Conservation (phyloP, 1,284 basidiomycete genomes). For the Cutaneotrichosporon mucoides region DNA sequence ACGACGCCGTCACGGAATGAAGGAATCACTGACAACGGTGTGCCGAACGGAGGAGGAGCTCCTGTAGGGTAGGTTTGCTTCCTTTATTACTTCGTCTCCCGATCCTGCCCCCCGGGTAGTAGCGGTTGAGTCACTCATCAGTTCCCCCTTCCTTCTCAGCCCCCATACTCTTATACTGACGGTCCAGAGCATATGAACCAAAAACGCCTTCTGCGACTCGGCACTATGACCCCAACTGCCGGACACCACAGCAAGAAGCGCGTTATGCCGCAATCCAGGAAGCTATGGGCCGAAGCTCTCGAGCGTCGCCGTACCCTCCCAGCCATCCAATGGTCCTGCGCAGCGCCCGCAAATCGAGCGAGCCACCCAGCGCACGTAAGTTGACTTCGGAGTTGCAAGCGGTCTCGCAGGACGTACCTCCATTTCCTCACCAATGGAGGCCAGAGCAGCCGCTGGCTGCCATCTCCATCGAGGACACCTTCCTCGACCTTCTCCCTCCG, state of each 20-base stretch:
- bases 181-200: too few relatives aligned
- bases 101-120: too few relatives aligned
- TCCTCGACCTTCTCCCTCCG: constrained; percentile 17
- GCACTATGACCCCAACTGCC: not conserved
- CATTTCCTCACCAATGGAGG: not conserved
- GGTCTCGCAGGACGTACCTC: not conserved
- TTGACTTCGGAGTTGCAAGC: not conserved
- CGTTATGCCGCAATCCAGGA: not conserved
- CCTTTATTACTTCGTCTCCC: not conserved
- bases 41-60: not conserved
- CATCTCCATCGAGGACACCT: not conserved
- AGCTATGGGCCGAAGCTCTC: not conserved
- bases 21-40: not conserved
- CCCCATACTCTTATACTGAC: too few relatives aligned
- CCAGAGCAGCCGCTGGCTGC: not conserved
- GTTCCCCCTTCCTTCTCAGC: too few relatives aligned
- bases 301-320: not conserved
- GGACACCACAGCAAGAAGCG: not conserved
- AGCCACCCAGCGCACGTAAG: not conserved
- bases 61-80: not conserved
- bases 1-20: not conserved
- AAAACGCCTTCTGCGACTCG: not conserved
- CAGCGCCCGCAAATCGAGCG: not conserved
- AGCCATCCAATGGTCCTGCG: not conserved
- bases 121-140: too few relatives aligned